phyloP scores from a whole-genome alignment of 1,284 basidiomycete genomes.

The Ganoderma meredithae region DNA sequence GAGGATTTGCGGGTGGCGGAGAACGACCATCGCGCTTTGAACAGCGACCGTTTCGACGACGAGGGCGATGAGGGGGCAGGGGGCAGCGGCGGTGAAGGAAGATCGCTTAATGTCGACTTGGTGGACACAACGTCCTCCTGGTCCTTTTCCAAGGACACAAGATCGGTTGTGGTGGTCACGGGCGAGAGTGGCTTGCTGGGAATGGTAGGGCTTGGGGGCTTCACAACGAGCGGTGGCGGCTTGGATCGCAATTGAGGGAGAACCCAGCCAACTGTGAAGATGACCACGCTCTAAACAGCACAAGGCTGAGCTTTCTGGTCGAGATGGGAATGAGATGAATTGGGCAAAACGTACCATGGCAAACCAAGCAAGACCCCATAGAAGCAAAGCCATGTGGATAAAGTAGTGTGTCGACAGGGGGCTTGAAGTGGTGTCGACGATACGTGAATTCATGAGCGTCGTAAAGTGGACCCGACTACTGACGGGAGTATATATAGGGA shows the following conservation, averaged over 20 bases:
- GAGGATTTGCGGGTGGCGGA: conserved; percentile 6
- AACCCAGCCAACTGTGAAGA: conserved; percentile 21
- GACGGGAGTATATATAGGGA: conserved; percentile 11
- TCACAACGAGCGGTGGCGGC: conserved; percentile 13
- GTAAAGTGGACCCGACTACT: conserved; percentile 5
- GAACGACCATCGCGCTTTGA: conserved; percentile 27
- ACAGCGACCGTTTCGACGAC: conserved; percentile 11
- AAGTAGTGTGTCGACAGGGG: not conserved
- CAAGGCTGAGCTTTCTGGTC: not conserved
- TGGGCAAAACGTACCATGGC: conserved; percentile 10
- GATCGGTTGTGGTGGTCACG: not conserved
- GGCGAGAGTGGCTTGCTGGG: conserved; percentile 10
- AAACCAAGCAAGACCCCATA: conserved; percentile 18
- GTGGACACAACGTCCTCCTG: conserved; percentile 12
- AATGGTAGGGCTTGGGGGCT: conserved; percentile 16
- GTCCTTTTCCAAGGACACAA: conserved; percentile 11
- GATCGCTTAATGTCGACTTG: conserved; percentile 7
- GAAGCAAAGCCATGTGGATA: conserved; percentile 13
- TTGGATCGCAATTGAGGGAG: conserved; percentile 20
- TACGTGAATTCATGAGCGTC: conserved; percentile 17
- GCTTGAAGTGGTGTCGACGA: not conserved
- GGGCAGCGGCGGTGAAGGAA: not conserved
- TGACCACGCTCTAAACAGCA: conserved; percentile 25
- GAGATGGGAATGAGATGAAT: not conserved
- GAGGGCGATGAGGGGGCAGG: not conserved